Evolutionary conservation across 2,329 filamentous ascomycete genomes (phyloP).

Genomic region (Fusarium torreyae): DNA sequence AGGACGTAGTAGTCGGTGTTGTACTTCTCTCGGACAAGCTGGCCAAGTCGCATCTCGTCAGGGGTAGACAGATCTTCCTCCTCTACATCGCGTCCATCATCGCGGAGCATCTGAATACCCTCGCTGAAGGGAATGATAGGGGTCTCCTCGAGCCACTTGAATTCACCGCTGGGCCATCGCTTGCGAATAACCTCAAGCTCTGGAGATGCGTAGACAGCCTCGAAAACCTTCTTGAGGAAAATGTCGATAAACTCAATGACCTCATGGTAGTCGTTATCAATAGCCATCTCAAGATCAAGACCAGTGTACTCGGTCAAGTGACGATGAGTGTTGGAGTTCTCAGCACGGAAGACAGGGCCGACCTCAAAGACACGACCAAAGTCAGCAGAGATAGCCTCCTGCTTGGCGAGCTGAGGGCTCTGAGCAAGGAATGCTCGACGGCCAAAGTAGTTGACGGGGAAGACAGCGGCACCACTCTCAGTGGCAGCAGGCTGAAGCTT

Average conservation of each 20-base stretch:
- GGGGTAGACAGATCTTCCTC: constrained; percentile 85
- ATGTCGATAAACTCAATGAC: constrained; percentile 83
- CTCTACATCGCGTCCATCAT: constrained; percentile 83
- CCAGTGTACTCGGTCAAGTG: constrained; percentile 96
- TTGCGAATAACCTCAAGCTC: constrained; percentile 86
- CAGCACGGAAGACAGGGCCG: constrained; percentile 84
- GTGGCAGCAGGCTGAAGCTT: constrained; percentile 93
- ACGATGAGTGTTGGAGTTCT: constrained; percentile 95
- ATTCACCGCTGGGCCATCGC: constrained; percentile 88
- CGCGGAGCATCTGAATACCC: constrained; percentile 84
- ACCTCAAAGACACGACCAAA: constrained; percentile 89
- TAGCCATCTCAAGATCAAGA: constrained; percentile 92
- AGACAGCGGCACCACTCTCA: constrained; percentile 92
- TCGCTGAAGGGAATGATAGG: constrained; percentile 85
- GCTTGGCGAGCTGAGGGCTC: constrained; percentile 92
- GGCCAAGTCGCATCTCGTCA: constrained; percentile 88
- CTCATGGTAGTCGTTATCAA: constrained; percentile 91
- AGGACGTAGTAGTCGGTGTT: constrained; percentile 93
- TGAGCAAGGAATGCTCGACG: constrained; percentile 90
- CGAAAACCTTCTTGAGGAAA: constrained; percentile 82
- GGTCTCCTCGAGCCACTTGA: constrained; percentile 89
- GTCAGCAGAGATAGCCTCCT: constrained; percentile 92
- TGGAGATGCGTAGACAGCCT: constrained; percentile 61
- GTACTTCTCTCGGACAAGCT: constrained; percentile 88
- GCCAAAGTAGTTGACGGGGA: constrained; percentile 92